Evolutionary conservation across 1,284 basidiomycete genomes (phyloP).

Genomic region (Coniferiporia sulphurascens): DNA sequence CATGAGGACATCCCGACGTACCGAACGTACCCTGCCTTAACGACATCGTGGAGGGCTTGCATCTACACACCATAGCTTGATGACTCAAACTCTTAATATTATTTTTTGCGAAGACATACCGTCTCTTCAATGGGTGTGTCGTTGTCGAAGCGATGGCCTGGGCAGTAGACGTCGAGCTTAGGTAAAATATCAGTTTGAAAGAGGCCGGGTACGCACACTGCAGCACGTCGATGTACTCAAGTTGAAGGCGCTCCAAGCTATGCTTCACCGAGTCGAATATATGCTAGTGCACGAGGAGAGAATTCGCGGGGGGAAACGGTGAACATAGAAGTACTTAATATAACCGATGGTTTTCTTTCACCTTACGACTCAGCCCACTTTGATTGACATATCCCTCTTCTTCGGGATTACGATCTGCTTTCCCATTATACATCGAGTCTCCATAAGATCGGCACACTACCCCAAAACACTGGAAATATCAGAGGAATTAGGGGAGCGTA

Average conservation of each 20-base stretch:
- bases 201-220: conserved; percentile 19
- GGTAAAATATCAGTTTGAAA: neutral
- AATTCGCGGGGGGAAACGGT: too few species aligned
- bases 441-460: conserved; percentile 1
- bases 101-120: neutral
- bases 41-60: conserved; percentile 46
- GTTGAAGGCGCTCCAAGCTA: conserved; percentile 30
- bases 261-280: conserved; percentile 38
- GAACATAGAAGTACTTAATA: neutral
- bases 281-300: conserved; percentile 14
- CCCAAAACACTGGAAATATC: neutral
- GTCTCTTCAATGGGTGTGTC: conserved; percentile 42
- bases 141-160: conserved; percentile 40
- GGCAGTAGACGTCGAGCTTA: neutral
- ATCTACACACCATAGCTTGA: conserved; percentile 40
- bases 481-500: neutral
- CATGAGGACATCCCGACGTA: conserved; percentile 47
- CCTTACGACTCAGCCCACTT: conserved; percentile 35
- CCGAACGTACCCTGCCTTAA: conserved; percentile 38
- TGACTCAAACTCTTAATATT: conserved; percentile 32
- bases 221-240: conserved; percentile 36
- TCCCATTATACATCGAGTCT: neutral
- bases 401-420: conserved; percentile 13
- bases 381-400: conserved; percentile 35
- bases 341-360: conserved; percentile 4